Evolutionary conservation across 768 basidiomycete genomes (phyloP).

Genomic region (Podaxis sp.): DNA sequence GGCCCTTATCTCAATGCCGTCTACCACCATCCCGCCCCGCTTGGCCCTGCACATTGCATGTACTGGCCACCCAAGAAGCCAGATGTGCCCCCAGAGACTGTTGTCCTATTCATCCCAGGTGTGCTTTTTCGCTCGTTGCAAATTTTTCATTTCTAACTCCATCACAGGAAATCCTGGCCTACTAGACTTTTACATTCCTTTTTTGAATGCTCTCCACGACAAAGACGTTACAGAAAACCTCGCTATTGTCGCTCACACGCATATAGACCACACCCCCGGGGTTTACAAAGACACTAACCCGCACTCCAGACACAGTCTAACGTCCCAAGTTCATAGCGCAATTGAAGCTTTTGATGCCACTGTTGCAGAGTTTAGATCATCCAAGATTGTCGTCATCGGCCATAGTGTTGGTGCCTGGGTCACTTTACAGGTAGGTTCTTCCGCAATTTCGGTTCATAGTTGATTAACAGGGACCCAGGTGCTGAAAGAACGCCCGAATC

Average conservation of each 20-base stretch:
- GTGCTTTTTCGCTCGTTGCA: neutral
- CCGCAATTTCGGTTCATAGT: neutral
- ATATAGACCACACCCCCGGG: conserved; percentile 62
- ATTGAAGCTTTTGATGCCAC: conserved; percentile 54
- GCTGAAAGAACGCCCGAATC: conserved; percentile 42
- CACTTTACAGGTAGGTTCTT: conserved; percentile 46
- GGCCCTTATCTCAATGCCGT: conserved; percentile 28
- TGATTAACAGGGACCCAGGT: conserved; percentile 38
- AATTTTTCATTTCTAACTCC: conserved; percentile 6
- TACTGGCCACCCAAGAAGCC: conserved; percentile 48
- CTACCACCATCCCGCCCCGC: conserved; percentile 36
- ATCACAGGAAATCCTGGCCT: conserved; percentile 57
- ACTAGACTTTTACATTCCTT: conserved; percentile 65
- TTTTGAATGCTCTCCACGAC: conserved; percentile 52
- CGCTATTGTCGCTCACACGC: conserved; percentile 60
- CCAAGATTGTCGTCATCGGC: conserved; percentile 50
- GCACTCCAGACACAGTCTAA: conserved; percentile 34
- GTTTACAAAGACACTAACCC: conserved; percentile 23
- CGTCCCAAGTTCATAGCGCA: conserved; percentile 53
- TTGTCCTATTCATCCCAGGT: conserved; percentile 55
- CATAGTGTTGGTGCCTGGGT: conserved; percentile 81
- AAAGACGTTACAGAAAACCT: conserved; percentile 34
- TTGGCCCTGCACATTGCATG: conserved; percentile 45
- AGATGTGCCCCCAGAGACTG: conserved; percentile 26
- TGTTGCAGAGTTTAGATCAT: conserved; percentile 27